Evolutionary conservation across 2,329 filamentous ascomycete species (phyloP), one percentile per base, ranked within the genome.

Genomic region (Aphanocladium album): DNA sequence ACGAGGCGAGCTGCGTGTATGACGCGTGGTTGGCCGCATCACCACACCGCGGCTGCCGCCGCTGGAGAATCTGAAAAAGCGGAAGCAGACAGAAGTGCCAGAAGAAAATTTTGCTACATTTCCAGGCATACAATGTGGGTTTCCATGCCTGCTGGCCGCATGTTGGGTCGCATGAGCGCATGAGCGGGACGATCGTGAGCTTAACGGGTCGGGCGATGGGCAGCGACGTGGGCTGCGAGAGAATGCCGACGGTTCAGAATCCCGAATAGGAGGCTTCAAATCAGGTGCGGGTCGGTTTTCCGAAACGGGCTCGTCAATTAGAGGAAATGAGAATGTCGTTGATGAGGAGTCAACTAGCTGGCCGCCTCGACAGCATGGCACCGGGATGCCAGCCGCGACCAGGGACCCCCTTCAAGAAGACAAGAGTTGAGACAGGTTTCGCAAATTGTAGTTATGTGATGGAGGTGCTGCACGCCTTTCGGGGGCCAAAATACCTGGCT

Each of bases 131-230:
- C 43, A 25, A 51, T 51, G 56, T 33, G 33, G 45, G 56, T 35
- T 50, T 33, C 19, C 46, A 43, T 23, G 47, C 56, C 49, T 50
- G 30, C 12, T 21, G 41, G 37, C 39, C 57, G 57, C 49, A 60
- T 53, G 41, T 54, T 60, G 41, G 57, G 57, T 47, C 50, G 57
- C 49, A 45, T 52, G 30, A 60, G 49, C 39, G 14, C 27, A 39
- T 27, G 8, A 54, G 50, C 41, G 50, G 37, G 49, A 47, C 57
- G 23, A 60, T 60, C 49, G 39, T 43, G 56, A 50, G 25, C 17
- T 43, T 17, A 45, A 58, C 8, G n/a, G 35, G 39, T 30, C 25
- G 56, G 43, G 47, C 27, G 25, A 43, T 58, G 45, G 39, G 43
- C n/a, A 43, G 45, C 55, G 27, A 37, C 43, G 19, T 9, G 14